Conservation (phyloP, 768 basidiomycete species). For the Rubroboletus satanas region DNA sequence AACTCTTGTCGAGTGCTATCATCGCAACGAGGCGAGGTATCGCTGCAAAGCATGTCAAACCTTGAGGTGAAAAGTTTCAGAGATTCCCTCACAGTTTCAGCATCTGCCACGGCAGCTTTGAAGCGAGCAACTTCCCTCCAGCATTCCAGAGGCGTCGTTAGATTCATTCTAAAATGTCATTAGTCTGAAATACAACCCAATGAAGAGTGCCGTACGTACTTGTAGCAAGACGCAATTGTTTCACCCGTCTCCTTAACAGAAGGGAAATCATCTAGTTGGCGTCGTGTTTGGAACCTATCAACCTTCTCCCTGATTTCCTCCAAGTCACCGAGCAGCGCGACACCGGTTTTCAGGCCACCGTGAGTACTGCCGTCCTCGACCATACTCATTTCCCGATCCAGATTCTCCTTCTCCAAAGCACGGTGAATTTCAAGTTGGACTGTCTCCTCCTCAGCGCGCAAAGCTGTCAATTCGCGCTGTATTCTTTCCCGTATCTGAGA, state of each 20-base stretch:
- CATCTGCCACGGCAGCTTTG: conserved; percentile 59
- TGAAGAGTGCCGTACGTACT: conserved; percentile 34
- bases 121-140: conserved; percentile 70
- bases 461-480: conserved; percentile 57
- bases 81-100: conserved; percentile 57
- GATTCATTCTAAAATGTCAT: conserved; percentile 34
- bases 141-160: conserved; percentile 61
- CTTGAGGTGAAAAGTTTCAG: conserved; percentile 5
- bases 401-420: conserved; percentile 83
- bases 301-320: conserved; percentile 71
- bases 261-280: conserved; percentile 50
- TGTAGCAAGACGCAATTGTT: conserved; percentile 72
- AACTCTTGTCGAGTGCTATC: conserved; percentile 9
- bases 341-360: conserved; percentile 52
- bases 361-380: conserved; percentile 41
- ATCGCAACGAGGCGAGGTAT: conserved; percentile 59
- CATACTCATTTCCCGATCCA: conserved; percentile 66
- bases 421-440: conserved; percentile 71
- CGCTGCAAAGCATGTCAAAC: conserved; percentile 38
- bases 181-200: not conserved
- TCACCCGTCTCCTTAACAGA: conserved; percentile 54
- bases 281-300: conserved; percentile 61
- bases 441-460: conserved; percentile 65
- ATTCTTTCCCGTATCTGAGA: conserved; percentile 70
- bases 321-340: conserved; percentile 66